A percentile compares a stretch with the other conserved stretches of the same genome.
Conservation (phyloP, 345 rosid species). For the Syzygium jambos region DNA sequence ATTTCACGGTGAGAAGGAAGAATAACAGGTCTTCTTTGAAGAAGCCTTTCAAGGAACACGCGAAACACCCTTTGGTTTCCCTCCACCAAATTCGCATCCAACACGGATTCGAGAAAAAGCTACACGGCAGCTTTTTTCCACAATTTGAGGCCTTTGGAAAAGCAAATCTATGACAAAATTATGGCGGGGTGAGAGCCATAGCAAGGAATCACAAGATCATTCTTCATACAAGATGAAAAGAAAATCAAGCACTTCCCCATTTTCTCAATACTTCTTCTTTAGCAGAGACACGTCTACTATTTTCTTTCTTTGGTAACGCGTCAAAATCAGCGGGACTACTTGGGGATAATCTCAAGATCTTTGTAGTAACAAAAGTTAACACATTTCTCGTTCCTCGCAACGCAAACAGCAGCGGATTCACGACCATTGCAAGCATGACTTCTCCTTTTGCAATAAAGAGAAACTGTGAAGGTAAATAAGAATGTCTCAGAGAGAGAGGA, state of each 20-base stretch:
- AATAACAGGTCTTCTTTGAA: background rate
- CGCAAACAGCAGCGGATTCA: constrained; percentile 63
- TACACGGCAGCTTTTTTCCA: background rate
- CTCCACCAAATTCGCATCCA: background rate
- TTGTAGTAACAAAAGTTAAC: constrained; percentile 39
- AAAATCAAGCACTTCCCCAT: constrained; percentile 65
- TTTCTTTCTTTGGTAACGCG: constrained; percentile 26
- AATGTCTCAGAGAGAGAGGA: background rate
- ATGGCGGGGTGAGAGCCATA: background rate
- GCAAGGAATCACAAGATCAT: background rate
- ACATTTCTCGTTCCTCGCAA: constrained; percentile 65
- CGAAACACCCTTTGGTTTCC: background rate
- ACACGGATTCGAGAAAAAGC: background rate
- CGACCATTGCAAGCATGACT: constrained; percentile 51
- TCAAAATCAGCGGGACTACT: constrained; percentile 9
- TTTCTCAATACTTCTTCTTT: constrained; percentile 68
- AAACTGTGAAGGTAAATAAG: constrained; percentile 32
- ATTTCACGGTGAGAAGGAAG: background rate
- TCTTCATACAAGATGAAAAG: constrained; percentile 2
- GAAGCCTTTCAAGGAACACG: background rate
- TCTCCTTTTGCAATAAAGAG: constrained; percentile 70
- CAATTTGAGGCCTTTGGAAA: background rate
- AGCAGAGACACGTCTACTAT: constrained; percentile 37
- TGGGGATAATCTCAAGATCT: constrained; percentile 20
- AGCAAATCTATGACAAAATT: background rate